phyloP scores from a whole-genome alignment of 441 rosid species.

The Pelargonium citronellum region DNA sequence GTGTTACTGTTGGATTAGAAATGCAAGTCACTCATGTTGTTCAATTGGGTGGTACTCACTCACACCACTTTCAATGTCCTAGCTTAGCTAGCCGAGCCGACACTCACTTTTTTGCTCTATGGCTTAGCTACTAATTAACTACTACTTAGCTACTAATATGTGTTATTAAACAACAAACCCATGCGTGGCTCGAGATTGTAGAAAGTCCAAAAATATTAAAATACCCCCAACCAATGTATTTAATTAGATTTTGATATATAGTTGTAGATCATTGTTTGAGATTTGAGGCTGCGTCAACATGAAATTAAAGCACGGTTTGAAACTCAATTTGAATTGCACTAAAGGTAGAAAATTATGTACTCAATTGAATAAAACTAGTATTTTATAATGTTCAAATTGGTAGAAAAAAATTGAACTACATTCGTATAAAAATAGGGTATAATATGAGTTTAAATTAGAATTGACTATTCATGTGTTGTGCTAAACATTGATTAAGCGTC shows the following conservation, averaged over 20 bases:
- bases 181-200: constrained; percentile 46
- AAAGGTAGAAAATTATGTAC: too few relatives aligned
- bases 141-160: background rate
- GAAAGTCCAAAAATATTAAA: background rate
- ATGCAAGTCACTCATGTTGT: constrained; percentile 35
- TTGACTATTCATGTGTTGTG: too few relatives aligned
- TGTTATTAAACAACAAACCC: constrained; percentile 10
- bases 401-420: too few relatives aligned
- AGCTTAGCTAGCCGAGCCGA: constrained; percentile 25
- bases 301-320: too few relatives aligned
- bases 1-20: constrained; percentile 32
- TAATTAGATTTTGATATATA: background rate
- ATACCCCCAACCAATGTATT: background rate
- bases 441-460: too few relatives aligned
- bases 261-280: too few relatives aligned
- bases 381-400: too few relatives aligned
- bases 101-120: constrained; percentile 8
- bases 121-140: constrained; percentile 5
- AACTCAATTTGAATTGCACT: too few relatives aligned
- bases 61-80: constrained; percentile 18
- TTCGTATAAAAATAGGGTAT: too few relatives aligned
- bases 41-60: constrained; percentile 40
- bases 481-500: too few relatives aligned
- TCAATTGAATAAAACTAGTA: too few relatives aligned
- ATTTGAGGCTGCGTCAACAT: too few relatives aligned